Base-by-base conservation (phyloP, 116 monocot genomes). In the Trichopus zeylanicus region DNA sequence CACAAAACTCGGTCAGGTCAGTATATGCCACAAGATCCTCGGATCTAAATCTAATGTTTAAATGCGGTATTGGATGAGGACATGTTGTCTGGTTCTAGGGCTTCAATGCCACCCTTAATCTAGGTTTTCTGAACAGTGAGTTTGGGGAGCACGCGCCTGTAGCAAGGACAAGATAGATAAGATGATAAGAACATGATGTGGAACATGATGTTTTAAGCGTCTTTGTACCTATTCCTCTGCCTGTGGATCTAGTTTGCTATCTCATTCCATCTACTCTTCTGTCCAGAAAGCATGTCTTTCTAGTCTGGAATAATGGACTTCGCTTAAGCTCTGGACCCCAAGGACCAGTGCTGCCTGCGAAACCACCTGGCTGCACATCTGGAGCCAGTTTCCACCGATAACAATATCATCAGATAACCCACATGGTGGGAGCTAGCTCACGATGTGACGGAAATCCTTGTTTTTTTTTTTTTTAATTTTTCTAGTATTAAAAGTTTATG, bases 361-460 rank as follows among this genome's bases (percentile, higher is more conserved):
- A 42, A 42, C 42, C 42, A 42, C n/a, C 42, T 42, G 42, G n/a
- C 42, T n/a, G n/a, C 42, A 13, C 42, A 42, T n/a, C 42, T 42
- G 42, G n/a, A 42, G n/a, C 8, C 16, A 42, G 42, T 42, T 42
- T 37, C 42, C 13, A 13, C n/a, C 42, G n/a, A 16, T 42, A n/a
- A 42, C 13, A 13, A 9, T 42, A n/a, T 42, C 4, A 42, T 42
- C 42, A 42, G 42, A 12, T 16, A 16, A 3, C 42, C 42, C 42
- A 42, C 42, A 42, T 42, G 42, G 4, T 42, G 42, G 42, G 42
- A 42, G 42, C 42, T 16, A 13, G 18, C 42, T 42, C n/a, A 16
- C n/a, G 42, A 42, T 42, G 42, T 42, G 42, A 42, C n/a, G 12
- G 18, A 13, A 42, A 42, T 42, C 13, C 42, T 42, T 42, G n/a